A percentile compares a stretch with the other conserved stretches of the same genome.
phyloP scores from a whole-genome alignment of 108 stramenopile species.

The Stephanodiscus triporus region DNA sequence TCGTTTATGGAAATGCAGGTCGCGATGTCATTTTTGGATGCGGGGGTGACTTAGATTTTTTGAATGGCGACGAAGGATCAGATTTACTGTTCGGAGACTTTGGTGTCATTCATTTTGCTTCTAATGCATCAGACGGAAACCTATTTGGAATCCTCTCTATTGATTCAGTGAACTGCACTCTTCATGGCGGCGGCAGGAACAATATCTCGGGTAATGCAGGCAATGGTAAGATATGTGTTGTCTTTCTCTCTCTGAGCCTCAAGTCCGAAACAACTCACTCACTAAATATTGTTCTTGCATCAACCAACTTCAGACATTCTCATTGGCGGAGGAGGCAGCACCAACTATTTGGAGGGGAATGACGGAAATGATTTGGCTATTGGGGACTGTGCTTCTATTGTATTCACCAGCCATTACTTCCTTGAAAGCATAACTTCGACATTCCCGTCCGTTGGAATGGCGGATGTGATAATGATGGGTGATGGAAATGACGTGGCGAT shows the following conservation, averaged over 20 bases:
- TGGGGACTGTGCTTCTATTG: constrained; percentile 15
- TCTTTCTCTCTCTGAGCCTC: background rate
- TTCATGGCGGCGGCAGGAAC: constrained; percentile 21
- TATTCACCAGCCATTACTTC: background rate
- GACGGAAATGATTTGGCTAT: constrained; percentile 8
- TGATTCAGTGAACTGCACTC: constrained; percentile 19
- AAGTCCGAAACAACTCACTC: background rate
- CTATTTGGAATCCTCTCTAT: constrained; percentile 1
- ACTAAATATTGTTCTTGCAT: background rate
- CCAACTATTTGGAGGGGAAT: constrained; percentile 13
- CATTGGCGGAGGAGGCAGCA: constrained; percentile 16
- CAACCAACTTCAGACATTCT: constrained; percentile 4
- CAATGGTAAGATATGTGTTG: constrained; percentile 7
- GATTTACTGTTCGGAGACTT: constrained; percentile 17
- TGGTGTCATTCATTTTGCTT: background rate
- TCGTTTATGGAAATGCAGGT: constrained; percentile 19
- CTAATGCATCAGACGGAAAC: background rate
- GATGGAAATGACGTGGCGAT: constrained; percentile 19
- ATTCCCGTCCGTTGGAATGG: constrained; percentile 4
- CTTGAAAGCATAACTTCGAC: constrained; percentile 15
- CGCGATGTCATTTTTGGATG: constrained; percentile 35
- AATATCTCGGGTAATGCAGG: constrained; percentile 11
- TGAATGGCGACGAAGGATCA: background rate
- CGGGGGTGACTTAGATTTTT: constrained; percentile 10
- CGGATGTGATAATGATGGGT: background rate